phyloP scores from a whole-genome alignment of 345 rosid species.

The Erysimum cheiranthoides region DNA sequence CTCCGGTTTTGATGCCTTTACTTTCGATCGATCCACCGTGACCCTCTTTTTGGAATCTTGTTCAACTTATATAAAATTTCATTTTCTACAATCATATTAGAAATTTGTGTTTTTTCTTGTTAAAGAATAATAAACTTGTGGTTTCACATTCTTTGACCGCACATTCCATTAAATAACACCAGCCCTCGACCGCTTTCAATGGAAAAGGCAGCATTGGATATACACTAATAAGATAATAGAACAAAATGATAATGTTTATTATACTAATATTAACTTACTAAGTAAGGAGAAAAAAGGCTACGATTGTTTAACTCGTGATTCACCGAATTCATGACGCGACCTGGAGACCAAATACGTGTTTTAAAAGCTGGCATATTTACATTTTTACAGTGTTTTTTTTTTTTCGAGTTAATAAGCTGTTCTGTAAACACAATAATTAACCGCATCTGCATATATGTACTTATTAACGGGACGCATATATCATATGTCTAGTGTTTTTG shows the following conservation, averaged over 20 bases:
- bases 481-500: neutral
- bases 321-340: constrained; percentile 34
- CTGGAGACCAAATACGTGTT: constrained; percentile 26
- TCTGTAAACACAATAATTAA: too few species aligned
- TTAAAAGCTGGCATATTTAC: constrained; percentile 19
- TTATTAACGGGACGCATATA: too few species aligned
- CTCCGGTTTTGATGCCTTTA: constrained; percentile 27
- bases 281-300: neutral
- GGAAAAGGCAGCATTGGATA: constrained; percentile 1
- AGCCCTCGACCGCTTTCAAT: constrained; percentile 16
- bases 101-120: constrained; percentile 36
- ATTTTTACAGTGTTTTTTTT: neutral
- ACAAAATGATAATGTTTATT: neutral
- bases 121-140: constrained; percentile 27
- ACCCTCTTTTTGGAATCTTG: constrained; percentile 26
- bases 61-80: neutral
- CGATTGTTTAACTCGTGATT: constrained; percentile 40
- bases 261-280: neutral
- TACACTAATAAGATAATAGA: neutral
- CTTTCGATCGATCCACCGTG: constrained; percentile 16
- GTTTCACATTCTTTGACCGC: constrained; percentile 34
- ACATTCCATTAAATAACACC: neutral
- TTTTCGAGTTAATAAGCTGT: neutral
- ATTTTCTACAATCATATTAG: neutral
- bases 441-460: too few species aligned